phyloP scores from a whole-genome alignment of 2,329 filamentous ascomycete genomes.

The Coniella vitis region DNA sequence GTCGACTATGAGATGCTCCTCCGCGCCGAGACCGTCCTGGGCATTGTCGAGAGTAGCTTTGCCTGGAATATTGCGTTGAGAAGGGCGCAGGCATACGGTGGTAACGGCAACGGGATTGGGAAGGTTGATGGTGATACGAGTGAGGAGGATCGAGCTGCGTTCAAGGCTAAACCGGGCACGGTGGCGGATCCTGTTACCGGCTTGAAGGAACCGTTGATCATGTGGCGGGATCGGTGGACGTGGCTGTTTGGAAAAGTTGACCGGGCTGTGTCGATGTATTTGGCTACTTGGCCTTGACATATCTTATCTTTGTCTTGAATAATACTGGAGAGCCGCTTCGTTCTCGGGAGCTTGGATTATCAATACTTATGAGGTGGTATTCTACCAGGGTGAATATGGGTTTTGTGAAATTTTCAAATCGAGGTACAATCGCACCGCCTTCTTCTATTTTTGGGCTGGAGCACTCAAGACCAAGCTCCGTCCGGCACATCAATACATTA shows the following conservation, averaged over 20 bases:
- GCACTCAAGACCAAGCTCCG: too few relatives aligned
- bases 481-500: too few relatives aligned
- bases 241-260: slow-evolving; percentile 24
- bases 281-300: slow-evolving; percentile 13
- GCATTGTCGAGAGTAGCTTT: slow-evolving; percentile 38
- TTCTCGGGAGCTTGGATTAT: too few relatives aligned
- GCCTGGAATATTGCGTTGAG: slow-evolving; percentile 40
- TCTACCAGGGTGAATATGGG: too few relatives aligned
- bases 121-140: too few relatives aligned
- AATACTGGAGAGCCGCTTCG: too few relatives aligned
- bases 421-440: too few relatives aligned
- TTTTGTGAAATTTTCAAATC: too few relatives aligned
- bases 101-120: background rate
- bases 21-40: slow-evolving; percentile 35
- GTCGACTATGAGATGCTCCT: slow-evolving; percentile 45
- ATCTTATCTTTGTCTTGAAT: too few relatives aligned
- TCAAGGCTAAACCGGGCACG: background rate
- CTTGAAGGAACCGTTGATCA: slow-evolving; percentile 4
- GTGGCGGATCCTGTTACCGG: slow-evolving; percentile 8
- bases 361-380: too few relatives aligned
- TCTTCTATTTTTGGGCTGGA: too few relatives aligned
- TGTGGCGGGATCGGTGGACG: slow-evolving; percentile 29
- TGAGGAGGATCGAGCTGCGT: background rate
- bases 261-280: slow-evolving; percentile 11
- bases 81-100: slow-evolving; percentile 25